Percentiles rank a stretch among this genome's conserved stretches.
Conservation (phyloP, 129 eudicot genomes). For the Scalesia atractyloides region DNA sequence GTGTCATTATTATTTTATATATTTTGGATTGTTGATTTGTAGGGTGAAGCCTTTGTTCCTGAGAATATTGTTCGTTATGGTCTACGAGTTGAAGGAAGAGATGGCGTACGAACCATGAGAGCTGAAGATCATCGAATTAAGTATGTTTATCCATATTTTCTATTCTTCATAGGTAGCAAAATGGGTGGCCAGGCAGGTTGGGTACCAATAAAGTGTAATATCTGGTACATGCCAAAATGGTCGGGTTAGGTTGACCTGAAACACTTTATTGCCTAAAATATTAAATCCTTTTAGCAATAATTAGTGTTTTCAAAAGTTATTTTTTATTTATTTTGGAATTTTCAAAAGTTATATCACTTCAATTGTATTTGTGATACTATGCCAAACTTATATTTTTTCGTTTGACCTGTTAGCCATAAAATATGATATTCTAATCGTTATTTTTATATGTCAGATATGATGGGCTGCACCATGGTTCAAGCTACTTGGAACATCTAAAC, state of each 20-base stretch:
- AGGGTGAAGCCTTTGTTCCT: slow-evolving; percentile 97
- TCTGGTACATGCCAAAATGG: not conserved
- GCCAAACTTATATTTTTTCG: not conserved
- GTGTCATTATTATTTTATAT: not conserved
- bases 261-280: not conserved
- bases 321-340: no score
- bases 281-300: not conserved
- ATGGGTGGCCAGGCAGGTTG: not conserved
- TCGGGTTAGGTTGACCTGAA: not conserved
- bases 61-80: slow-evolving; percentile 86
- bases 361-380: not conserved
- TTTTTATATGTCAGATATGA: slow-evolving; percentile 60
- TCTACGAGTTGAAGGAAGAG: slow-evolving; percentile 66
- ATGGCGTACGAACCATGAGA: slow-evolving; percentile 71
- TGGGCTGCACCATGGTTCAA: slow-evolving; percentile 97
- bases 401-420: not conserved
- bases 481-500: slow-evolving; percentile 87
- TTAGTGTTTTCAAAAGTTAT: not conserved
- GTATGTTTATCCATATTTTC: slow-evolving; percentile 39
- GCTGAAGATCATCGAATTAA: slow-evolving; percentile 82
- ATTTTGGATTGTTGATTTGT: slow-evolving; percentile 9
- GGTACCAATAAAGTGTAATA: not conserved
- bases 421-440: slow-evolving; percentile 3
- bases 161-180: not conserved
- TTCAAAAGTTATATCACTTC: not conserved